Percentiles rank a stretch among this genome's conserved stretches.
Evolutionary conservation across 768 basidiomycete genomes (phyloP).

Genomic region (Phanerodontia chrysosporium): DNA sequence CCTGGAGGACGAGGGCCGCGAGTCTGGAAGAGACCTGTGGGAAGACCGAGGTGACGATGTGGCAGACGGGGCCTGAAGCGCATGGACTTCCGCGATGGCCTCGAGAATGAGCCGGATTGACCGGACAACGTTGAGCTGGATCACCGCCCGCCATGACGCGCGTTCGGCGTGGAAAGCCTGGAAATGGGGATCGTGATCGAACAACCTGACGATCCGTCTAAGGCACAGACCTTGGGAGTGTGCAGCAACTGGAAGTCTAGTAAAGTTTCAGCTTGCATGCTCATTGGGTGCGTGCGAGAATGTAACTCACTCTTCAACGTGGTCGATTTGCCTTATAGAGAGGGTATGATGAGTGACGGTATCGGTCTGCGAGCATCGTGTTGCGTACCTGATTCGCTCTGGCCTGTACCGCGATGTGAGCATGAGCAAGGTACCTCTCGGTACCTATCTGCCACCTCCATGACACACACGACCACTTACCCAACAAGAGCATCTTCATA

Average conservation of each 20-base stretch:
- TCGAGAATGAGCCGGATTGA: conserved; percentile 40
- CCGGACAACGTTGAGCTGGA: conserved; percentile 57
- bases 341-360: not conserved
- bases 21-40: conserved; percentile 10
- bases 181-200: not conserved
- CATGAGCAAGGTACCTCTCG: not conserved
- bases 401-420: conserved; percentile 16
- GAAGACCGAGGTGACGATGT: conserved; percentile 5
- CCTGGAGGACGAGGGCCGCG: conserved; percentile 6
- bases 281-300: not conserved
- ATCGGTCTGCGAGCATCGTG: not conserved
- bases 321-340: conserved; percentile 32
- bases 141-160: conserved; percentile 73
- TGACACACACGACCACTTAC: conserved; percentile 16
- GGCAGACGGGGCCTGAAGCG: conserved; percentile 18
- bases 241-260: conserved; percentile 74
- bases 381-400: conserved; percentile 30
- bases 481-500: conserved; percentile 34
- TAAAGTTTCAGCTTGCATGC: not conserved
- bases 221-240: conserved; percentile 33
- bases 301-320: conserved; percentile 32
- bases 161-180: conserved; percentile 64
- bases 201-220: not conserved
- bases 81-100: conserved; percentile 27
- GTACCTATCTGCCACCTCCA: not conserved